A percentile compares a stretch with the other conserved stretches of the same genome.
Evolutionary conservation across 2,329 filamentous ascomycete species (phyloP).

Genomic region (Sphaerostilbella broomeana): DNA sequence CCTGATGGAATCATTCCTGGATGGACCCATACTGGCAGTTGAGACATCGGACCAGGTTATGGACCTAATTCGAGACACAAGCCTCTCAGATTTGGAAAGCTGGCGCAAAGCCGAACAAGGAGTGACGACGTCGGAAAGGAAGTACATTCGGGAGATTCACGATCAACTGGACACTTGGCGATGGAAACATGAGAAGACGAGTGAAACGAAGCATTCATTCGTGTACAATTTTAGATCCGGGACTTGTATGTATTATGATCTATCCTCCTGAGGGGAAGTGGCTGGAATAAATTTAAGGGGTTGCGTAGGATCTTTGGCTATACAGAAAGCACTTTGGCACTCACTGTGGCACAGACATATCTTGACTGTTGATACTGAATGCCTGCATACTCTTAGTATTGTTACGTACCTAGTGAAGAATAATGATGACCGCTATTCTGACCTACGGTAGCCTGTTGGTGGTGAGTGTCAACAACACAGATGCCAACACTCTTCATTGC

Average conservation of each 20-base stretch:
- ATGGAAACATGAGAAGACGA: constrained; percentile 46
- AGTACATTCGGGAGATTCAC: constrained; percentile 77
- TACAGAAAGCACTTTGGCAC: too few relatives aligned
- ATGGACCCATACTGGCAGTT: constrained; percentile 77
- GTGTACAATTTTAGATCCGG: constrained; percentile 88
- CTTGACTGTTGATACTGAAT: too few relatives aligned
- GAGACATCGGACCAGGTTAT: constrained; percentile 82
- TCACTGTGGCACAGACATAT: too few relatives aligned
- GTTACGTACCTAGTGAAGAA: too few relatives aligned
- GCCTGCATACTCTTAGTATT: too few relatives aligned
- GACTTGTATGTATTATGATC: constrained; percentile 78
- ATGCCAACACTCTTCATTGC: too few relatives aligned
- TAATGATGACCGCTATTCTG: too few relatives aligned
- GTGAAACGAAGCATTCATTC: constrained; percentile 65
- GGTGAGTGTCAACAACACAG: too few relatives aligned
- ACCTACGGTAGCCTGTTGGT: too few relatives aligned
- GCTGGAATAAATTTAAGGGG: not conserved
- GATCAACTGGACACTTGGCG: constrained; percentile 63
- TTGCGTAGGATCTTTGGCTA: too few relatives aligned
- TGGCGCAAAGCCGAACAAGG: constrained; percentile 78
- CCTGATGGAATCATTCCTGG: constrained; percentile 63
- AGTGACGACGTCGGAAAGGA: constrained; percentile 68
- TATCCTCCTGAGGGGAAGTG: constrained; percentile 33
- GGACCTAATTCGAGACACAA: constrained; percentile 65
- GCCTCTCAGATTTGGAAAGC: constrained; percentile 70